These are phyloP conservation scores for Caloboletus firmus DNA, from an alignment of 1,284 basidiomycete species.

Conservation along the genomic window DNA sequence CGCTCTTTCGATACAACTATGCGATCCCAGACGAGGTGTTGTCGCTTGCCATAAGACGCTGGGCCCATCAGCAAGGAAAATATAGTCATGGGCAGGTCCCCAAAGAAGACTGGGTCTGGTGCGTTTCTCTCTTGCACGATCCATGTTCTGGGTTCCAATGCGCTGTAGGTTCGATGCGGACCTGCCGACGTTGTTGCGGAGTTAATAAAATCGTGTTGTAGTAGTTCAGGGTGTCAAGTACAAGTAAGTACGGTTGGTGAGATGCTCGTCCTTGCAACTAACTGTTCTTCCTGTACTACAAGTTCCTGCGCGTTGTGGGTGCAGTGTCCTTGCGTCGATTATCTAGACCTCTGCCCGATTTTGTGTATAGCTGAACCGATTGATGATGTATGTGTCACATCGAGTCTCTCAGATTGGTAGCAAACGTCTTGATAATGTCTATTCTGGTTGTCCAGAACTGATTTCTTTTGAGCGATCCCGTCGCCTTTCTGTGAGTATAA, in stretches of 20 bases:
- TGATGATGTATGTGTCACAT: not conserved
- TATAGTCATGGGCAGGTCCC: not conserved
- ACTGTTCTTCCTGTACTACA: not conserved
- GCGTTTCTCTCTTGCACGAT: not conserved
- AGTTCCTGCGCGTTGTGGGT: not conserved
- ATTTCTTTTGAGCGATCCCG: not conserved
- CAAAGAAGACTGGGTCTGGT: slow-evolving; percentile 25
- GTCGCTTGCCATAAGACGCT: not conserved
- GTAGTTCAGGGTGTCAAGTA: too few relatives aligned
- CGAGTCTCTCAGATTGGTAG: not conserved
- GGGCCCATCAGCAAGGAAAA: slow-evolving; percentile 18
- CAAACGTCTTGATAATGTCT: not conserved
- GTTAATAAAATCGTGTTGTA: not conserved
- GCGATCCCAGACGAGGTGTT: slow-evolving; percentile 10
- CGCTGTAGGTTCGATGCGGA: slow-evolving; percentile 26
- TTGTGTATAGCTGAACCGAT: not conserved
- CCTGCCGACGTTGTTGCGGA: slow-evolving; percentile 15
- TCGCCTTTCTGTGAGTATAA: too few relatives aligned
- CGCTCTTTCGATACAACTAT: slow-evolving; percentile 31
- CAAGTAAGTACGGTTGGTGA: not conserved
- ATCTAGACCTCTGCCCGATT: not conserved
- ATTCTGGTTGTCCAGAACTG: not conserved
- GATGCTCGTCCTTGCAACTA: not conserved
- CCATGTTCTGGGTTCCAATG: not conserved
- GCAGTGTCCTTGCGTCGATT: not conserved